A percentile compares a stretch with the other conserved stretches of the same genome.
Conservation (phyloP, 352 stramenopile species). For the Thraustotheca clavata region DNA sequence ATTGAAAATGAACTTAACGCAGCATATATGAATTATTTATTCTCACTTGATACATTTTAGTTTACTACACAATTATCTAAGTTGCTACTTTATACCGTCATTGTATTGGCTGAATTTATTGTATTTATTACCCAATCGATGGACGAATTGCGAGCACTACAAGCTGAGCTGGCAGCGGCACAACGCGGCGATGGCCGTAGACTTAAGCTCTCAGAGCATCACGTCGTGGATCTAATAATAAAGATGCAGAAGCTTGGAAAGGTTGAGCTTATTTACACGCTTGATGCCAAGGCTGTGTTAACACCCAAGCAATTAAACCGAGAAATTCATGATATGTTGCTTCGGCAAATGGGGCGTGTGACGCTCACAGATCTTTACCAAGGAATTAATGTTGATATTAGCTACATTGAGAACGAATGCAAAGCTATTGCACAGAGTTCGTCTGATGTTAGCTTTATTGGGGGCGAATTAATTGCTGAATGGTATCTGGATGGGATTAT, state of each 20-base stretch:
- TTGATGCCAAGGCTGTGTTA: constrained; percentile 72
- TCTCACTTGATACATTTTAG: no score
- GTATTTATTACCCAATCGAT: no score
- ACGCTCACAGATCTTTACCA: constrained; percentile 58
- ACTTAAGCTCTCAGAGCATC: constrained; percentile 77
- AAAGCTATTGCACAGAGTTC: constrained; percentile 31
- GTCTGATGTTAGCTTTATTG: constrained; percentile 21
- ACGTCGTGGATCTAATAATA: constrained; percentile 66
- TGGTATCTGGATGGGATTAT: constrained; percentile 81
- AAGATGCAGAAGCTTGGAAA: constrained; percentile 70
- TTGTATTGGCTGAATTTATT: no score
- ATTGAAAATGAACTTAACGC: no score
- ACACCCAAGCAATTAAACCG: constrained; percentile 59
- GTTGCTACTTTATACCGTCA: no score
- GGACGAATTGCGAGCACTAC: constrained; percentile 76
- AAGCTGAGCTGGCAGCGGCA: constrained; percentile 67
- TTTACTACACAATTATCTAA: no score
- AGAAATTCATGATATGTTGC: constrained; percentile 66
- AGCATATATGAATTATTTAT: no score
- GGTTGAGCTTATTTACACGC: constrained; percentile 71
- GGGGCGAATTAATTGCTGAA: constrained; percentile 69
- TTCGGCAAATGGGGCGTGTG: constrained; percentile 51
- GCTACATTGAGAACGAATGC: constrained; percentile 56
- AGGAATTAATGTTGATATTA: constrained; percentile 59
- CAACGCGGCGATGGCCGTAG: constrained; percentile 59